phyloP scores from a whole-genome alignment of 2,329 filamentous ascomycete genomes.

The Parascedosporium putredinis region DNA sequence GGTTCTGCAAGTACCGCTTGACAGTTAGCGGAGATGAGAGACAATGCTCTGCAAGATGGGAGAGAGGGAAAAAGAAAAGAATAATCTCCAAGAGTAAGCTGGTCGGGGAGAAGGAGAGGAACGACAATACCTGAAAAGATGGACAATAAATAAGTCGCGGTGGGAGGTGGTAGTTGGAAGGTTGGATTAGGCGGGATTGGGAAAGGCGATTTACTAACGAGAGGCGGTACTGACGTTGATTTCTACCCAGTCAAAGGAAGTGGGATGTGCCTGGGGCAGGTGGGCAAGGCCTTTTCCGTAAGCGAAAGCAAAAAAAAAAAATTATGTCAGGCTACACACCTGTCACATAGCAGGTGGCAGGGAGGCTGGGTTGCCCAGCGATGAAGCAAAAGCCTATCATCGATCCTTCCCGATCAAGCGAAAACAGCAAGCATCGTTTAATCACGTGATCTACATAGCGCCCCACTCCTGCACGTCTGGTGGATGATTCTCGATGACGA shows the following conservation, averaged over 20 bases:
- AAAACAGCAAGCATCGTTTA: not conserved
- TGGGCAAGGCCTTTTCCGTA: not conserved
- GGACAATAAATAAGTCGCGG: conserved; percentile 6
- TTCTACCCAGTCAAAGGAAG: conserved; percentile 6
- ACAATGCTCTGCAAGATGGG: conserved; percentile 19
- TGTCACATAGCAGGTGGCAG: not conserved
- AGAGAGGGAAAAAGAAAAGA: not conserved
- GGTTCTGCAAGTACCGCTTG: conserved; percentile 7
- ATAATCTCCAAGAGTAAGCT: not conserved
- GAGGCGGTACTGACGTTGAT: conserved; percentile 7
- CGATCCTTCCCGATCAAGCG: not conserved
- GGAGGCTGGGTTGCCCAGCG: not conserved
- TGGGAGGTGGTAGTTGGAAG: conserved; percentile 4
- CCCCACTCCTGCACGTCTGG: too few species aligned
- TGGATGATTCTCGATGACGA: not conserved
- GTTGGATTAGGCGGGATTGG: conserved; percentile 5
- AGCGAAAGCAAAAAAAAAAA: conserved; percentile 1
- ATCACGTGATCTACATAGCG: not conserved
- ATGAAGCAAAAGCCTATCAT: not conserved
- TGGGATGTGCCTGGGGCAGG: conserved; percentile 8
- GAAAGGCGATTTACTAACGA: not conserved
- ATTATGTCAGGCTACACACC: conserved; percentile 8
- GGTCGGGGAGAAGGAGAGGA: not conserved
- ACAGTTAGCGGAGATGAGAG: conserved; percentile 11
- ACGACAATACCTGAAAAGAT: conserved; percentile 1